Evolutionary conservation across 768 basidiomycete species (phyloP).

Genomic region (Lentinula guzmanii): DNA sequence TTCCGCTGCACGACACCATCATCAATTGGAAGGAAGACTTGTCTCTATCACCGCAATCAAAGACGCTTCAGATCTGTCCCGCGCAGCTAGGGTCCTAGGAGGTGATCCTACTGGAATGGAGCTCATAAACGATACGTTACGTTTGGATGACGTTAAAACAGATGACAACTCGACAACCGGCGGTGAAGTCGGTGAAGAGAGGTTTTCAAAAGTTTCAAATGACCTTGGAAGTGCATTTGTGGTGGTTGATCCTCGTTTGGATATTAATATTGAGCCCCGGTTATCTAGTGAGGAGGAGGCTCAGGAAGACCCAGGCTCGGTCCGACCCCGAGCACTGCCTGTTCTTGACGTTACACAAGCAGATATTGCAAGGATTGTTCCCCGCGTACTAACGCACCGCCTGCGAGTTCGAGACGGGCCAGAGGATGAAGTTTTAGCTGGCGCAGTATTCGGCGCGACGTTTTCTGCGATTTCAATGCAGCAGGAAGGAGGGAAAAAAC

Average conservation of each 20-base stretch:
- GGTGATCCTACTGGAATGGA: conserved; percentile 57
- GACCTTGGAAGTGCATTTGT: conserved; percentile 5
- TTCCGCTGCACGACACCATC: conserved; percentile 66
- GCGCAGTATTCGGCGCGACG: conserved; percentile 54
- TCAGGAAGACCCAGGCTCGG: neutral
- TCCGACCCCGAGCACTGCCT: conserved; percentile 6
- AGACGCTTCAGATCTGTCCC: conserved; percentile 63
- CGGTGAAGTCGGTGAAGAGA: neutral
- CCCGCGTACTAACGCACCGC: conserved; percentile 70
- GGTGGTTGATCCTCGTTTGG: neutral
- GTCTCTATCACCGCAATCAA: conserved; percentile 54
- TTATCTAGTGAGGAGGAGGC: neutral
- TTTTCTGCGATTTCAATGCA: conserved; percentile 7
- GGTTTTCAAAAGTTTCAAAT: conserved; percentile 9
- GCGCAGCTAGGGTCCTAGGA: conserved; percentile 62
- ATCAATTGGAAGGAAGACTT: conserved; percentile 61
- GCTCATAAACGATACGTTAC: conserved; percentile 26
- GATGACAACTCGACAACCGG: neutral
- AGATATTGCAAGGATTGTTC: conserved; percentile 69
- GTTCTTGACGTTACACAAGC: conserved; percentile 64
- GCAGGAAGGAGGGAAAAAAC: conserved; percentile 10
- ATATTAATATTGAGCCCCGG: neutral
- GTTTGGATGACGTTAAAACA: neutral
- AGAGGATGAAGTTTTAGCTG: conserved; percentile 62
- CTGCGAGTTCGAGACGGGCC: conserved; percentile 65